These are phyloP conservation scores for Kwoniella sp. DNA, from an alignment of 768 basidiomycete species.

Conservation along the genomic window DNA sequence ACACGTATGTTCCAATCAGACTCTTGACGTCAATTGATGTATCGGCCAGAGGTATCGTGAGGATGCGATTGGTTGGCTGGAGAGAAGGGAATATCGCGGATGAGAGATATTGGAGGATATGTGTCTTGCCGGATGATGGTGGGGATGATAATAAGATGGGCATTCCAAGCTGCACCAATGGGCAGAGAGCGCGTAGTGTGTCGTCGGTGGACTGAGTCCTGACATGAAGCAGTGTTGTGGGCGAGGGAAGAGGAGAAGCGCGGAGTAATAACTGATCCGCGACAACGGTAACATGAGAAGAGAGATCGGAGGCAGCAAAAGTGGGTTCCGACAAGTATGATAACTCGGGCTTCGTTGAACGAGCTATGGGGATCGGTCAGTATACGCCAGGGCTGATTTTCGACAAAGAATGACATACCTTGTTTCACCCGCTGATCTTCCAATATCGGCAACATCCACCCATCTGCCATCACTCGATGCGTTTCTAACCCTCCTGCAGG, in stretches of 20 bases:
- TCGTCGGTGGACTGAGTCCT: slow-evolving; percentile 66
- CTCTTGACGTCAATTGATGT: slow-evolving; percentile 93
- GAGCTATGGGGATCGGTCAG: slow-evolving; percentile 14
- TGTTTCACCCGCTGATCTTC: slow-evolving; percentile 68
- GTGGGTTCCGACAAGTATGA: slow-evolving; percentile 60
- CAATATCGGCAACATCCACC: slow-evolving; percentile 76
- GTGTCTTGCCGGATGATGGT: slow-evolving; percentile 84
- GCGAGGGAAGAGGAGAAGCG: slow-evolving; percentile 22
- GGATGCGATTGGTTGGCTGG: slow-evolving; percentile 66
- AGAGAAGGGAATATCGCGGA: slow-evolving; percentile 63
- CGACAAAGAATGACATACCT: slow-evolving; percentile 36
- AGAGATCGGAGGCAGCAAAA: slow-evolving; percentile 60
- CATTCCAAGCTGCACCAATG: slow-evolving; percentile 67
- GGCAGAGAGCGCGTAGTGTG: slow-evolving; percentile 67
- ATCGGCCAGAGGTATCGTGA: slow-evolving; percentile 88
- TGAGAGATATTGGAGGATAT: slow-evolving; percentile 77
- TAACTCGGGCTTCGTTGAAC: neutral
- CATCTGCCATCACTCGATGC: slow-evolving; percentile 62
- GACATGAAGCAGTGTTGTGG: slow-evolving; percentile 58
- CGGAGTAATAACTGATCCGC: slow-evolving; percentile 58
- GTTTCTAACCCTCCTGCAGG: slow-evolving; percentile 25
- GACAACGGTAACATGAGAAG: slow-evolving; percentile 44
- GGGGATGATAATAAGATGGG: slow-evolving; percentile 83
- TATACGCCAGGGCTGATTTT: neutral
- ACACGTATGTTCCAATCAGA: slow-evolving; percentile 87